Percentiles rank a stretch among this genome's conserved stretches.
Conservation (phyloP, 352 stramenopile genomes). For the Phytopythium cucurbitacearum region DNA sequence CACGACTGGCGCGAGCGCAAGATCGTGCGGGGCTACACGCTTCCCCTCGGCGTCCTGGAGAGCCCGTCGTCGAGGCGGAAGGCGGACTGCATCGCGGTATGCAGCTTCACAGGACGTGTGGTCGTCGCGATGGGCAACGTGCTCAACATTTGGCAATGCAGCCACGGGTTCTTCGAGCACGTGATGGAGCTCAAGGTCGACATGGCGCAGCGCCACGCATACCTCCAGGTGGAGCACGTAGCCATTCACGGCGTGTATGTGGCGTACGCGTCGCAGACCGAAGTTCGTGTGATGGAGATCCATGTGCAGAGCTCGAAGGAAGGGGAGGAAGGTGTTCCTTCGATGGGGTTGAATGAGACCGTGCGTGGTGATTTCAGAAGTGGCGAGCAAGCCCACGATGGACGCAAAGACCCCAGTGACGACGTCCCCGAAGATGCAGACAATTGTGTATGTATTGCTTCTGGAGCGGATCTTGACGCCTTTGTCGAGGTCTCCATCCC, state of each 20-base stretch:
- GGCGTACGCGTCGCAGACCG: conserved; percentile 64
- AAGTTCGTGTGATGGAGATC: conserved; percentile 83
- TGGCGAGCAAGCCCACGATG: conserved; percentile 10
- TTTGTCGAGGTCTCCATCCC: conserved; percentile 62
- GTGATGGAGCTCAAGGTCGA: conserved; percentile 87
- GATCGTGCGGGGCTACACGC: conserved; percentile 78
- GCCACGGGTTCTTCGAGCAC: conserved; percentile 82
- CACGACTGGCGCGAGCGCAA: conserved; percentile 82
- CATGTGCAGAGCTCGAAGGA: conserved; percentile 55
- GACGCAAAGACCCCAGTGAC: conserved; percentile 1
- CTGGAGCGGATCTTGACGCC: conserved; percentile 26
- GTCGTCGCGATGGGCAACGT: conserved; percentile 70
- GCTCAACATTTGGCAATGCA: conserved; percentile 86
- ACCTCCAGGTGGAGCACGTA: conserved; percentile 69
- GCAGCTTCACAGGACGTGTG: conserved; percentile 78
- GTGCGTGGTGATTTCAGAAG: conserved; percentile 4
- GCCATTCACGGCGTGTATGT: conserved; percentile 80
- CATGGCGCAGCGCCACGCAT: conserved; percentile 66
- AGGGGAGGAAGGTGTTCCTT: conserved; percentile 2
- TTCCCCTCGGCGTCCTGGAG: conserved; percentile 73
- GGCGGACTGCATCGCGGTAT: conserved; percentile 71
- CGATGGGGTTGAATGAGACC: conserved; percentile 7
- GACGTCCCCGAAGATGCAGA: conserved; percentile 35
- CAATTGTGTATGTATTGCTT: conserved; percentile 37
- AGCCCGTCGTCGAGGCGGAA: conserved; percentile 46